A percentile compares a stretch with the other conserved stretches of the same genome.
phyloP scores from a whole-genome alignment of 768 basidiomycete genomes.

The Suillus subaureus region DNA sequence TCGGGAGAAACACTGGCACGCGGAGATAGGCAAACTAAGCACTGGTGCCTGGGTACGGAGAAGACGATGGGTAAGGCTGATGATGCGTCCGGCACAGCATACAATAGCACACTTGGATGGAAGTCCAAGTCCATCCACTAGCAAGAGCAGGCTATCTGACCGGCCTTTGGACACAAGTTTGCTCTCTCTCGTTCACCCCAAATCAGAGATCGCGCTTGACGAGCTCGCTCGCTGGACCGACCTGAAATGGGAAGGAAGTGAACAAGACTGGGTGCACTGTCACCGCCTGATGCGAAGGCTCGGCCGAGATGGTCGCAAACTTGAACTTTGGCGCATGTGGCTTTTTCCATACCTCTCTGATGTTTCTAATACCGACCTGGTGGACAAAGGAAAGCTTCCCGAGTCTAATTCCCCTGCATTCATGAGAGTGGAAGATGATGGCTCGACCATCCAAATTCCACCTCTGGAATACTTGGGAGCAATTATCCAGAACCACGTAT shows the following conservation, averaged over 20 bases:
- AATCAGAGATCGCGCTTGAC: conserved; percentile 20
- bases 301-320: conserved; percentile 68
- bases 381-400: conserved; percentile 48
- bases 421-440: conserved; percentile 13
- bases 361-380: conserved; percentile 17
- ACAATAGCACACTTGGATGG: conserved; percentile 10
- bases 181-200: conserved; percentile 33
- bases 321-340: conserved; percentile 80
- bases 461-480: conserved; percentile 47
- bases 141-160: conserved; percentile 11
- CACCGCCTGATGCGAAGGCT: conserved; percentile 52
- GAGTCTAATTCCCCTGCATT: conserved; percentile 36
- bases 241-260: conserved; percentile 58
- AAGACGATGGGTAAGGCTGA: conserved; percentile 81
- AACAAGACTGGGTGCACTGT: conserved; percentile 64
- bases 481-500: conserved; percentile 62
- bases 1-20: conserved; percentile 64
- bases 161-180: conserved; percentile 25
- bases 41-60: conserved; percentile 76
- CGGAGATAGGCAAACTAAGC: conserved; percentile 59
- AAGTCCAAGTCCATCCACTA: conserved; percentile 15
- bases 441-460: conserved; percentile 18
- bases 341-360: conserved; percentile 43
- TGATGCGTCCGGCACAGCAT: conserved; percentile 65
- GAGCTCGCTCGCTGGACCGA: conserved; percentile 26